Evolutionary conservation across 2,329 filamentous ascomycete genomes (phyloP).

Genomic region (Alternaria sp.): DNA sequence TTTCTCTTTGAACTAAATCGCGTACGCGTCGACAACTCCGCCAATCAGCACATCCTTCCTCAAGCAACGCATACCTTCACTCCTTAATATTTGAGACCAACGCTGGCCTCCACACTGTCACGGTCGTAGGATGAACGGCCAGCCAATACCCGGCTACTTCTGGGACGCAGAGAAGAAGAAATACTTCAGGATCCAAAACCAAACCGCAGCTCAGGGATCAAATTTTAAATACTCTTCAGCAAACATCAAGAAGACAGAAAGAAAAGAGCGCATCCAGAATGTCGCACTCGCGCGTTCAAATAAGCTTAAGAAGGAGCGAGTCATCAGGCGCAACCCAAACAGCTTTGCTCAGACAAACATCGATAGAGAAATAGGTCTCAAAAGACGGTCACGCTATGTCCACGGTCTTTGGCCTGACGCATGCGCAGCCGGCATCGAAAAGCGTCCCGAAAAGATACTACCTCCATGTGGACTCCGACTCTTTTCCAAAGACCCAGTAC

Average conservation of each 20-base stretch:
- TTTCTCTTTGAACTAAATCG: not conserved
- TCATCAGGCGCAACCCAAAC: constrained; percentile 26
- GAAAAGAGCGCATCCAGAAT: constrained; percentile 28
- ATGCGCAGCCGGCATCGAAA: constrained; percentile 24
- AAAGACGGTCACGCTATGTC: constrained; percentile 23
- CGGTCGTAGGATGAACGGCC: constrained; percentile 43
- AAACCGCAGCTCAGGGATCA: constrained; percentile 41
- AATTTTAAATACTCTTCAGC: constrained; percentile 49
- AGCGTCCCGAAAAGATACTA: constrained; percentile 13
- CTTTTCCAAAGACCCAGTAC: constrained; percentile 37
- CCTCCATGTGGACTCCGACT: constrained; percentile 16
- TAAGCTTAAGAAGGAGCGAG: constrained; percentile 31
- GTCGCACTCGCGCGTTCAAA: constrained; percentile 8
- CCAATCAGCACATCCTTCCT: not conserved
- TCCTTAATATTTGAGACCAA: not conserved
- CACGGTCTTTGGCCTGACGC: constrained; percentile 36
- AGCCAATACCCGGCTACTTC: constrained; percentile 57
- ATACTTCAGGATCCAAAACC: constrained; percentile 57
- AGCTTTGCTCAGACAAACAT: constrained; percentile 26
- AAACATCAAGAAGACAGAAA: constrained; percentile 49
- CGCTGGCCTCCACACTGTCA: not conserved
- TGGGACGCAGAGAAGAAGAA: constrained; percentile 57
- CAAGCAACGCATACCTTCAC: not conserved
- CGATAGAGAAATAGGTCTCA: constrained; percentile 37
- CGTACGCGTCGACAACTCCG: not conserved